Percentiles rank a stretch among this genome's conserved stretches.
Conservation (phyloP, 805 yeast species). For the Metschnikowia cerradonensis region DNA sequence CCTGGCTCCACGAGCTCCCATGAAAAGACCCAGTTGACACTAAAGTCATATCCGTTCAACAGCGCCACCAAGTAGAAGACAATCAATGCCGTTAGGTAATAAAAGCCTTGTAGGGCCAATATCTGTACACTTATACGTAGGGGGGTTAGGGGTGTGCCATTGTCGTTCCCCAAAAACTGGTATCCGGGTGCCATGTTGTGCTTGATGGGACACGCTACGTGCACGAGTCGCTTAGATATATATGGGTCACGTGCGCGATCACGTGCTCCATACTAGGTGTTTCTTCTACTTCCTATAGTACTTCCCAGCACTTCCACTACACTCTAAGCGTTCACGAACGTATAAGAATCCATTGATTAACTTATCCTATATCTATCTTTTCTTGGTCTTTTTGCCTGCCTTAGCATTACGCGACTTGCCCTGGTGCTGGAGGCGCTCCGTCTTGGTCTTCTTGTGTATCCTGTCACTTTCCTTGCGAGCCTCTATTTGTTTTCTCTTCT, state of each 20-base stretch:
- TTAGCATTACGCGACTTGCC: constrained; percentile 16
- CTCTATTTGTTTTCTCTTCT: constrained; percentile 69
- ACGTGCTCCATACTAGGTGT: not conserved
- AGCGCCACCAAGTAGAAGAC: constrained; percentile 62
- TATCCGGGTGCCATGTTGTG: constrained; percentile 7
- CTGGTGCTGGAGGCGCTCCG: constrained; percentile 47
- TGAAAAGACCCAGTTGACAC: constrained; percentile 68
- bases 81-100: constrained; percentile 68
- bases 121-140: constrained; percentile 52
- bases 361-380: not conserved
- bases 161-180: constrained; percentile 9
- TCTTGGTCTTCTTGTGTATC: constrained; percentile 75
- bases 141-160: constrained; percentile 9
- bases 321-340: not conserved
- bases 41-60: constrained; percentile 67
- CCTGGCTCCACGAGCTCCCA: constrained; percentile 73
- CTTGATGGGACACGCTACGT: not conserved
- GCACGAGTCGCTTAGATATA: not conserved
- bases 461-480: constrained; percentile 52
- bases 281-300: not conserved
- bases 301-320: not conserved
- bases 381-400: constrained; percentile 11
- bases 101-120: constrained; percentile 68
- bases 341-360: not conserved
- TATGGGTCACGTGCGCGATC: not conserved